Evolutionary conservation across 2,329 filamentous ascomycete species (phyloP).

Genomic region (Xylariales sp.): DNA sequence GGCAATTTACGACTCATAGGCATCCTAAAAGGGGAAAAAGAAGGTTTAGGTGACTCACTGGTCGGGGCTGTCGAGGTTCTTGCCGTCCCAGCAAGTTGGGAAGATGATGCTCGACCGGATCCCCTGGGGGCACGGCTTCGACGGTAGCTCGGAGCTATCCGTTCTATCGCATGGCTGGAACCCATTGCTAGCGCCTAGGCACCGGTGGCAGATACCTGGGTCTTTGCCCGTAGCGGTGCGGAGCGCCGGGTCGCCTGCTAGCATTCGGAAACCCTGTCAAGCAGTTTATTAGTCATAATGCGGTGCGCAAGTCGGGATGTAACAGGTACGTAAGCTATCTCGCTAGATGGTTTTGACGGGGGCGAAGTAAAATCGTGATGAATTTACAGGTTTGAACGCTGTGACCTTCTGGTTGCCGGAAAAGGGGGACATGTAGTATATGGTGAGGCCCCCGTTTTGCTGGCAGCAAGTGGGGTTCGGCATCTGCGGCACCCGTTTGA

Average conservation of each 20-base stretch:
- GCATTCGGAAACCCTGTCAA: conserved; percentile 56
- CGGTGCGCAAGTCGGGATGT: background rate
- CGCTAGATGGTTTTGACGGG: background rate
- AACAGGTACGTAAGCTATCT: background rate
- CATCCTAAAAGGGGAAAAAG: conserved; percentile 9
- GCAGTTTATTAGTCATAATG: conserved; percentile 14
- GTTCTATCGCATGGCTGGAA: conserved; percentile 41
- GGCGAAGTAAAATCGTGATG: background rate
- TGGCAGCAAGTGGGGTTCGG: conserved; percentile 45
- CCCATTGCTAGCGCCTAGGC: conserved; percentile 30
- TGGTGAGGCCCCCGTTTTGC: conserved; percentile 54
- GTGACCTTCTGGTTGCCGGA: conserved; percentile 51
- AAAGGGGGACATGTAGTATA: conserved; percentile 56
- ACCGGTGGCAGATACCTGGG: conserved; percentile 38
- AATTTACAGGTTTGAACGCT: conserved; percentile 54
- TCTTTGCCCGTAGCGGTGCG: conserved; percentile 50
- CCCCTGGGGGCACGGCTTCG: conserved; percentile 35
- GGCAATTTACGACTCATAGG: conserved; percentile 7
- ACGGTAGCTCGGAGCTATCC: conserved; percentile 47
- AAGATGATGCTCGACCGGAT: conserved; percentile 42
- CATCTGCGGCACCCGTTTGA: conserved; percentile 52
- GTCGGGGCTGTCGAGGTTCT: conserved; percentile 42
- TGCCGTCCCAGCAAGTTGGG: conserved; percentile 43
- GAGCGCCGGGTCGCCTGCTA: conserved; percentile 54
- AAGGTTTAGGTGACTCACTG: conserved; percentile 27